A percentile compares a stretch with the other conserved stretches of the same genome.
phyloP scores from a whole-genome alignment of 495 filamentous ascomycete genomes.

The Lophium mytilinum region DNA sequence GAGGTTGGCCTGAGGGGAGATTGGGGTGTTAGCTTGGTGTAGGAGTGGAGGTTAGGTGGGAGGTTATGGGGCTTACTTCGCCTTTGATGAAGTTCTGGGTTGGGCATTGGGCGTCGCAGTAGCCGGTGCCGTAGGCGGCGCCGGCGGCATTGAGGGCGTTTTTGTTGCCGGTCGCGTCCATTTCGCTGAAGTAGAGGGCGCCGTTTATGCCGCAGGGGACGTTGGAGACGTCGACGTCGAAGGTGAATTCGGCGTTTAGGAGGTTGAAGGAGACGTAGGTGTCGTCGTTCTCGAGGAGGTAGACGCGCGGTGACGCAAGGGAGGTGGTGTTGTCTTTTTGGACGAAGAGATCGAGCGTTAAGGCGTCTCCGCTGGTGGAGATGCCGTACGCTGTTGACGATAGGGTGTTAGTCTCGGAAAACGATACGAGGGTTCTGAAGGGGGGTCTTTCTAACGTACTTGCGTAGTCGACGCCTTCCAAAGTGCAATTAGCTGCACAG shows the following conservation, averaged over 20 bases:
- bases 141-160: conserved; percentile 46
- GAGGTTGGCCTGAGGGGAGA: conserved; percentile 25
- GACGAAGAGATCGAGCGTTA: conserved; percentile 25
- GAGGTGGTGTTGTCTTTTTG: conserved; percentile 24
- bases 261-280: conserved; percentile 52
- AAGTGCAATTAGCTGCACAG: conserved; percentile 33
- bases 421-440: too few relatives aligned
- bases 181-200: conserved; percentile 58
- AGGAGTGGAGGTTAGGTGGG: too few relatives aligned
- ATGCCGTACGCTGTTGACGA: conserved; percentile 24
- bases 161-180: conserved; percentile 45
- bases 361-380: conserved; percentile 19
- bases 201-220: conserved; percentile 61
- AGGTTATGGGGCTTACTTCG: conserved; percentile 37
- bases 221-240: conserved; percentile 55
- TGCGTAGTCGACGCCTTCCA: conserved; percentile 35
- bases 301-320: conserved; percentile 44
- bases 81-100: conserved; percentile 46
- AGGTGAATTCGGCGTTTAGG: conserved; percentile 51
- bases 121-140: conserved; percentile 60
- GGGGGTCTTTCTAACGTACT: too few relatives aligned
- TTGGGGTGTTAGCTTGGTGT: too few relatives aligned
- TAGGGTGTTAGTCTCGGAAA: not conserved
- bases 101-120: conserved; percentile 63
- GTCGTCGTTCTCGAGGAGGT: conserved; percentile 47